phyloP scores from a whole-genome alignment of 1,139 yeast genomes.

The Protomyces inundatus region DNA sequence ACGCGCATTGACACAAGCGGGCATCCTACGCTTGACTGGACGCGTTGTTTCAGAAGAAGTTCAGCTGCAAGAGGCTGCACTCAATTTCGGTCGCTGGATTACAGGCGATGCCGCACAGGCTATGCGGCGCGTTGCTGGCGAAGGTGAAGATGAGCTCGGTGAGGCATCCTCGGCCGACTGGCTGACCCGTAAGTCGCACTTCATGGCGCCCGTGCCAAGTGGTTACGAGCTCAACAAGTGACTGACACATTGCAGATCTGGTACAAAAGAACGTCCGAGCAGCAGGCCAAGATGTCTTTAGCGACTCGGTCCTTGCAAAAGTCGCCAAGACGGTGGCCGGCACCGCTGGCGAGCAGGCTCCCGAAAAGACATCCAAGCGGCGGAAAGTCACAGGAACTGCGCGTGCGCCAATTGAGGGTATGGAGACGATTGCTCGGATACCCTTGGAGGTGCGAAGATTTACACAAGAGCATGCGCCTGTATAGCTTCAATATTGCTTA shows the following conservation, averaged over 20 bases:
- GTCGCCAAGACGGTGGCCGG: not conserved
- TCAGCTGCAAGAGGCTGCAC: constrained; percentile 38
- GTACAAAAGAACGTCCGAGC: constrained; percentile 17
- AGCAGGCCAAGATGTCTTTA: constrained; percentile 9
- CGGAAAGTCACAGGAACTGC: not conserved
- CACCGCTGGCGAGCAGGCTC: not conserved
- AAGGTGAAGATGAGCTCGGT: constrained; percentile 16
- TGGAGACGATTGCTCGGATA: not conserved
- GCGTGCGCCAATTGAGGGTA: not conserved
- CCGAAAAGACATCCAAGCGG: not conserved
- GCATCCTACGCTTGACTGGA: constrained; percentile 43
- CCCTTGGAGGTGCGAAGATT: not conserved
- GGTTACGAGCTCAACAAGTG: not conserved
- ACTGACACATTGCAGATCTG: constrained; percentile 9
- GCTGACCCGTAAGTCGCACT: constrained; percentile 16
- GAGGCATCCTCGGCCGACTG: constrained; percentile 24
- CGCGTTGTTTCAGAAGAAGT: constrained; percentile 35
- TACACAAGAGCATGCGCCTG: not conserved
- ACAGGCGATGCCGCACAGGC: constrained; percentile 30
- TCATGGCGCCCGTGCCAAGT: not conserved
- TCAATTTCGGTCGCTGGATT: constrained; percentile 52
- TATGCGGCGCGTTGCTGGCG: constrained; percentile 27
- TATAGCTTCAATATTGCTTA: not conserved
- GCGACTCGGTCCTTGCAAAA: constrained; percentile 4
- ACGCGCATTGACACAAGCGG: constrained; percentile 60